Evolutionary conservation across 2,329 filamentous ascomycete species (phyloP).

Genomic region (Clonostachys chloroleuca): DNA sequence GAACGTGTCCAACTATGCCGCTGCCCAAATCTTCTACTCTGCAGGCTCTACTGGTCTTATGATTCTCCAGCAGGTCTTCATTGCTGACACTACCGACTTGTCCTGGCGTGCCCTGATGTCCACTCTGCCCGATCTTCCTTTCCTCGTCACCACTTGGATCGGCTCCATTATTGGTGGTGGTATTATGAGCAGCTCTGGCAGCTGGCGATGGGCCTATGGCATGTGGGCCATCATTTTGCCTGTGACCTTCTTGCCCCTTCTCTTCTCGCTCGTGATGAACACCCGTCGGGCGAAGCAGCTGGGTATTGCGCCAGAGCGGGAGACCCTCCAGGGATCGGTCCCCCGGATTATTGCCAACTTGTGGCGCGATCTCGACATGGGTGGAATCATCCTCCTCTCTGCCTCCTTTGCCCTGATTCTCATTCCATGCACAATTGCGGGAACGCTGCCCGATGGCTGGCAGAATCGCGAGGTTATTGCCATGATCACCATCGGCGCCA

Average conservation of each 20-base stretch:
- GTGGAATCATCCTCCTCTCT: constrained; percentile 51
- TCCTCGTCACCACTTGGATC: constrained; percentile 57
- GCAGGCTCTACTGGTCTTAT: constrained; percentile 53
- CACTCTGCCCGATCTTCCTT: constrained; percentile 53
- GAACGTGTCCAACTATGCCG: constrained; percentile 47
- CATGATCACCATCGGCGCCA: constrained; percentile 52
- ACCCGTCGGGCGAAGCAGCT: constrained; percentile 42
- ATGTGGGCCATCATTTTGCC: constrained; percentile 58
- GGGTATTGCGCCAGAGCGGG: constrained; percentile 16
- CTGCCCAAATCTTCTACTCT: constrained; percentile 57
- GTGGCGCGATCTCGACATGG: constrained; percentile 51
- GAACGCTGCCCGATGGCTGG: constrained; percentile 37
- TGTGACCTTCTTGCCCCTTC: constrained; percentile 48
- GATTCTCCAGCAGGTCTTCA: constrained; percentile 61
- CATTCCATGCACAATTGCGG: constrained; percentile 57
- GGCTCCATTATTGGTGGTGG: constrained; percentile 34
- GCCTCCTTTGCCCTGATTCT: constrained; percentile 54
- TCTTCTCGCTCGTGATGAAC: constrained; percentile 44
- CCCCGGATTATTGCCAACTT: constrained; percentile 45
- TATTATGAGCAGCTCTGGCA: constrained; percentile 25
- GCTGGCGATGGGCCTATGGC: constrained; percentile 61
- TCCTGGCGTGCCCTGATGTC: constrained; percentile 56
- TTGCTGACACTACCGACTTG: constrained; percentile 58
- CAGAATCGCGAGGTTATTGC: constrained; percentile 42
- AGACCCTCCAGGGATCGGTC: constrained; percentile 30